Conservation (phyloP, 1,284 basidiomycete species). For the Puccinia hordei region DNA sequence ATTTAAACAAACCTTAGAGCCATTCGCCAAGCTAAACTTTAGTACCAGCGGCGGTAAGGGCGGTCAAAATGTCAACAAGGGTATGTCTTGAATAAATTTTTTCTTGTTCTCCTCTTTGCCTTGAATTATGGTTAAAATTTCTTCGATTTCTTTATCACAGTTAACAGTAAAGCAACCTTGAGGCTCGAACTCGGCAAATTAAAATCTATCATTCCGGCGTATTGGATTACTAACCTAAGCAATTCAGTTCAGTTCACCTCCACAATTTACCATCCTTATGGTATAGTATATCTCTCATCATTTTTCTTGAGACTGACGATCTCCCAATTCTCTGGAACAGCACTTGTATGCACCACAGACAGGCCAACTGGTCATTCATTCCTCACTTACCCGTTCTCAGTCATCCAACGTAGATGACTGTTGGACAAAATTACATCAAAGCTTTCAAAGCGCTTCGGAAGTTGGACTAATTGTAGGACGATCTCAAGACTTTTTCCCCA, state of each 20-base stretch:
- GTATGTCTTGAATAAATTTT: constrained; percentile 3
- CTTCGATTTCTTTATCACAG: background rate
- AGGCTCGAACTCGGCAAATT: constrained; percentile 19
- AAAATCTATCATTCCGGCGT: constrained; percentile 18
- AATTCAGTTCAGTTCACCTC: constrained; percentile 29
- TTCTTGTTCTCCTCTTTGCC: background rate
- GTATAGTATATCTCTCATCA: background rate
- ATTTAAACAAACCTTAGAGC: constrained; percentile 19
- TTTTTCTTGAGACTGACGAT: background rate
- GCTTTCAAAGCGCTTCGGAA: constrained; percentile 13
- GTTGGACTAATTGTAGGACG: constrained; percentile 12
- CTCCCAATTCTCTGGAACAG: background rate
- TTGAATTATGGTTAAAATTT: background rate
- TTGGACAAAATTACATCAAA: constrained; percentile 36
- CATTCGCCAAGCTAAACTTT: constrained; percentile 20
- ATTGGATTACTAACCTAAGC: constrained; percentile 39
- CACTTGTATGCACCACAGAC: constrained; percentile 38
- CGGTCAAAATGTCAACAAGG: constrained; percentile 49
- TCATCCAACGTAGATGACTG: constrained; percentile 41
- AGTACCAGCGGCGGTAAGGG: constrained; percentile 47
- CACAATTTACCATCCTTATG: background rate
- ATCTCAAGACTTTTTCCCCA: background rate
- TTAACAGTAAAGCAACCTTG: constrained; percentile 42
- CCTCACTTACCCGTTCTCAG: constrained; percentile 44
- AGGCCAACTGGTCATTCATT: constrained; percentile 33